These are phyloP conservation scores for Westerdykella sp. DNA, from an alignment of 2,329 filamentous ascomycete genomes.

Conservation along the genomic window DNA sequence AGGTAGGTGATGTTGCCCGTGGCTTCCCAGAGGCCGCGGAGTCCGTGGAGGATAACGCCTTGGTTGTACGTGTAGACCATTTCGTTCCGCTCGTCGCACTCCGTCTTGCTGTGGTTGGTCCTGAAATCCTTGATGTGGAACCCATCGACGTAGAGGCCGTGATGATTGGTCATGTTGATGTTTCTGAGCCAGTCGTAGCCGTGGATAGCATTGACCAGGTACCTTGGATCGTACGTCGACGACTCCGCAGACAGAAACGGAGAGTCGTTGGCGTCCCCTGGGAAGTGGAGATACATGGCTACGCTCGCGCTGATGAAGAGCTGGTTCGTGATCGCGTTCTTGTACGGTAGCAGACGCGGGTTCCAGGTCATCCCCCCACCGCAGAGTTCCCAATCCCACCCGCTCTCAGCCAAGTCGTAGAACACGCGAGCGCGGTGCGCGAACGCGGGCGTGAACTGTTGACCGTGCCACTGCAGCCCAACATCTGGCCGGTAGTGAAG, in stretches of 20 bases:
- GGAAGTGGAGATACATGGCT: constrained; percentile 84
- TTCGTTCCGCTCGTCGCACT: constrained; percentile 74
- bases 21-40: constrained; percentile 71
- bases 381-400: constrained; percentile 79
- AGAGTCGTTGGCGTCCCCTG: constrained; percentile 67
- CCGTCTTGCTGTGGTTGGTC: constrained; percentile 54
- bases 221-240: constrained; percentile 50
- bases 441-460: constrained; percentile 68
- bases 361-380: constrained; percentile 90
- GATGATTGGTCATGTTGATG: constrained; percentile 72
- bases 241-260: constrained; percentile 50
- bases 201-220: constrained; percentile 66
- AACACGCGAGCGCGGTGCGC: constrained; percentile 79
- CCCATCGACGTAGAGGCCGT: constrained; percentile 76
- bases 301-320: constrained; percentile 80
- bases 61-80: constrained; percentile 97
- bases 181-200: constrained; percentile 74
- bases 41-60: constrained; percentile 77
- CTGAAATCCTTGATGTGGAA: constrained; percentile 70
- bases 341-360: constrained; percentile 68
- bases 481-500: constrained; percentile 46
- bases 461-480: constrained; percentile 60
- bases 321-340: constrained; percentile 94
- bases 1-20: constrained; percentile 69
- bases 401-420: constrained; percentile 70